Percentiles rank a stretch among this genome's conserved stretches.
Conservation (phyloP, 495 filamentous ascomycete genomes). For the Xylaria curta region DNA sequence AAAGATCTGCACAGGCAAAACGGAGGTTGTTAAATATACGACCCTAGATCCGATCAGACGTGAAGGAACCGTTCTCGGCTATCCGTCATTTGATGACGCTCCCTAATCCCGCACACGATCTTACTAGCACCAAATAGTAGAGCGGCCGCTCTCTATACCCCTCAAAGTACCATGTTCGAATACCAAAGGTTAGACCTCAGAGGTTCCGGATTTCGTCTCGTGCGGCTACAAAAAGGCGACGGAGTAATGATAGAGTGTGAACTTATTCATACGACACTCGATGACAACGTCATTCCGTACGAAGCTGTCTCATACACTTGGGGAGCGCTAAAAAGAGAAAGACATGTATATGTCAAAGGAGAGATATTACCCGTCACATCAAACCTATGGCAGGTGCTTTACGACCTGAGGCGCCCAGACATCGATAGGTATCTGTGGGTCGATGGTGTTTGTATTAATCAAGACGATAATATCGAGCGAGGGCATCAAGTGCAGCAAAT, state of each 20-base stretch:
- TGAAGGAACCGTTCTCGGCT: not conserved
- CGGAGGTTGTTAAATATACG: not conserved
- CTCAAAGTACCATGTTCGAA: not conserved
- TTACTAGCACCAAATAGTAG: not conserved
- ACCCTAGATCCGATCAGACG: not conserved
- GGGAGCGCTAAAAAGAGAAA: conserved; percentile 3
- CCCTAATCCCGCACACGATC: not conserved
- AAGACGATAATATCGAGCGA: not conserved
- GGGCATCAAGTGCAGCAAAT: not conserved
- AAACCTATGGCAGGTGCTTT: not conserved
- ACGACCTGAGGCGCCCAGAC: not conserved
- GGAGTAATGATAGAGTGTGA: conserved; percentile 25
- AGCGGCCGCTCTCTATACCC: not conserved
- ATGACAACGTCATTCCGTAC: conserved; percentile 19
- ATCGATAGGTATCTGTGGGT: not conserved
- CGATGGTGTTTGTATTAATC: not conserved
- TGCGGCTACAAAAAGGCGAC: not conserved
- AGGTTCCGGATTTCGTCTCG: not conserved
- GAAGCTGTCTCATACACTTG: conserved; percentile 25
- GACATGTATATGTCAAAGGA: not conserved
- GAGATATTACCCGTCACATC: not conserved
- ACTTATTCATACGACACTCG: conserved; percentile 25
- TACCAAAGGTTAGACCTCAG: not conserved
- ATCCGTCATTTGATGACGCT: not conserved
- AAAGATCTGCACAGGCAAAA: not conserved